phyloP scores from a whole-genome alignment of 441 rosid species.

The Euphorbia corollata region DNA sequence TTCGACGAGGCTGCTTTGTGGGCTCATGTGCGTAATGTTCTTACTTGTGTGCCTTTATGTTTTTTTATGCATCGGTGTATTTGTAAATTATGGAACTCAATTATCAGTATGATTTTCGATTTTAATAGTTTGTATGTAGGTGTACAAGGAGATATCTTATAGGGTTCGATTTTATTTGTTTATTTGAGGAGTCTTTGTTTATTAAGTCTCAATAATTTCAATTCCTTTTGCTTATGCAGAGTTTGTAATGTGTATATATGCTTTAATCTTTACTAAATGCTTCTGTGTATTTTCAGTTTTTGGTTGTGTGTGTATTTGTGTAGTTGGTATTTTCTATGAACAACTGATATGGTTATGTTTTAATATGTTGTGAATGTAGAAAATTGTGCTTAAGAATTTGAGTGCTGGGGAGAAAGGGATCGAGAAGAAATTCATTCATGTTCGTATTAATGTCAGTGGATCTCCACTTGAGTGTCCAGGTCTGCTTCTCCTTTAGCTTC shows the following conservation, averaged over 20 bases:
- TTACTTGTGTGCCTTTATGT: background rate
- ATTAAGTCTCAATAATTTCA: background rate
- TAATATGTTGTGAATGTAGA: constrained; percentile 35
- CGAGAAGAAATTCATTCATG: constrained; percentile 75
- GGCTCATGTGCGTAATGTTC: constrained; percentile 55
- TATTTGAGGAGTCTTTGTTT: background rate
- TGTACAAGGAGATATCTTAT: background rate
- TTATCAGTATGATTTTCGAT: background rate
- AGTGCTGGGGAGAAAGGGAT: constrained; percentile 42
- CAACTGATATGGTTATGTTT: constrained; percentile 9
- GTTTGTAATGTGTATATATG: background rate
- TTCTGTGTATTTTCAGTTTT: background rate
- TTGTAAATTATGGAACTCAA: background rate
- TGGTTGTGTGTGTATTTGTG: background rate
- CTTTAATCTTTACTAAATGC: no score
- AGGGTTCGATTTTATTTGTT: constrained; percentile 1
- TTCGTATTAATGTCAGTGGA: constrained; percentile 68
- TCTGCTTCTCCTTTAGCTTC: constrained; percentile 23
- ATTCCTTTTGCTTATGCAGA: background rate
- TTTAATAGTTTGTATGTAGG: background rate
- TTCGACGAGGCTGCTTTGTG: constrained; percentile 66
- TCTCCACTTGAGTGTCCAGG: constrained; percentile 85
- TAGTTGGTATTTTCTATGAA: background rate
- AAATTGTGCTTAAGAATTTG: constrained; percentile 51
- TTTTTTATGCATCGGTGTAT: background rate